Conservation (phyloP, 2,329 filamentous ascomycete species). For the Eutypella sp. region DNA sequence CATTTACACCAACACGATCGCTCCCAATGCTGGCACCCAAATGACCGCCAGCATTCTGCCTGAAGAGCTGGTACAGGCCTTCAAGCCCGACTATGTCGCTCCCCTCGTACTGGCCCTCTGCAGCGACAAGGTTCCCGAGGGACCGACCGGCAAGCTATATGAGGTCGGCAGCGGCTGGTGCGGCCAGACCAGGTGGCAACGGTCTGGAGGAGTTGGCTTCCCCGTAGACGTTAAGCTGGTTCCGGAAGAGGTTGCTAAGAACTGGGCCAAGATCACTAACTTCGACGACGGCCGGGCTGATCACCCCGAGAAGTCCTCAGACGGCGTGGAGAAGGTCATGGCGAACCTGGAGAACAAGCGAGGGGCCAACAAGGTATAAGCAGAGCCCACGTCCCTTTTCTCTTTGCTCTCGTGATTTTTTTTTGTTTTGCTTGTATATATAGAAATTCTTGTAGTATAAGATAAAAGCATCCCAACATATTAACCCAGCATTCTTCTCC, state of each 20-base stretch:
- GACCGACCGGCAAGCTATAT: conserved; percentile 81
- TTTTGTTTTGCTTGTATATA: conserved; percentile 17
- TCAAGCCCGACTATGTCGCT: conserved; percentile 98
- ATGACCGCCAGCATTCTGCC: conserved; percentile 95
- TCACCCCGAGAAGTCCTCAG: conserved; percentile 73
- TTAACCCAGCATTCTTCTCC: conserved; percentile 14
- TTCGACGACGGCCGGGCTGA: conserved; percentile 87
- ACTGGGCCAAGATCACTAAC: conserved; percentile 74
- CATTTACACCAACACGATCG: conserved; percentile 97
- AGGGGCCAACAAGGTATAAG: conserved; percentile 53
- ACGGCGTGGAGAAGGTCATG: conserved; percentile 70
- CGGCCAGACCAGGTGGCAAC: conserved; percentile 90
- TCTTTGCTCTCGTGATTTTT: conserved; percentile 16
- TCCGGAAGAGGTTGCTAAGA: conserved; percentile 73
- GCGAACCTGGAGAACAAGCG: conserved; percentile 80
- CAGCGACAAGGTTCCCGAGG: conserved; percentile 80
- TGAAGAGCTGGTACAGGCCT: conserved; percentile 95
- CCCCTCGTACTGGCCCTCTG: conserved; percentile 81
- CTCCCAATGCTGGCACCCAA: conserved; percentile 90
- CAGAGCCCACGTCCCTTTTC: conserved; percentile 27
- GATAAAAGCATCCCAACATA: conserved; percentile 10
- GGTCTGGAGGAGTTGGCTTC: conserved; percentile 84
- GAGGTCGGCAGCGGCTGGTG: conserved; percentile 95
- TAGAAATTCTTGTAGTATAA: conserved; percentile 19
- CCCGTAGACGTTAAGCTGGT: conserved; percentile 77